Percentiles rank a stretch among this genome's conserved stretches.
phyloP scores from a whole-genome alignment of 306 rosid species.

The Ammopiptanthus mongolicus region DNA sequence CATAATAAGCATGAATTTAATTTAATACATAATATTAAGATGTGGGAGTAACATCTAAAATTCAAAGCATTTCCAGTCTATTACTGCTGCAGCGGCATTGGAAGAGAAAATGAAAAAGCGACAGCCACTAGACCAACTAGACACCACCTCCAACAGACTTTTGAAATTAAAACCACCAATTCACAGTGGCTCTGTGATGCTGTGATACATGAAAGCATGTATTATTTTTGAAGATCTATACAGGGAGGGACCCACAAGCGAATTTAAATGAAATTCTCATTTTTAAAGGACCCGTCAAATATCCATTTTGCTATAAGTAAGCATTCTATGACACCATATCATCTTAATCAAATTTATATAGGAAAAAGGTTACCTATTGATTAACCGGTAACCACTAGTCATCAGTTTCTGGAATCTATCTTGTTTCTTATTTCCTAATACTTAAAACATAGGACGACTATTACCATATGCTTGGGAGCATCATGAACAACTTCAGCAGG shows the following conservation, averaged over 20 bases:
- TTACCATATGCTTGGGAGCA: slow-evolving; percentile 88
- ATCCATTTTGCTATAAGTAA: neutral
- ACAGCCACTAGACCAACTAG: slow-evolving; percentile 9
- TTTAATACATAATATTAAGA: neutral
- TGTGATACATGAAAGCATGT: neutral
- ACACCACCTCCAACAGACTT: neutral
- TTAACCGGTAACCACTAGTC: neutral
- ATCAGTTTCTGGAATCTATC: slow-evolving; percentile 21
- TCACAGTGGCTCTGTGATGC: neutral
- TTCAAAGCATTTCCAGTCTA: slow-evolving; percentile 1
- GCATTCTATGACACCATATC: neutral
- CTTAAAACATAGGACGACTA: slow-evolving; percentile 8
- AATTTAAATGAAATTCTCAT: neutral
- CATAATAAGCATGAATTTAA: neutral
- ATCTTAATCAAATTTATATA: slow-evolving; percentile 5
- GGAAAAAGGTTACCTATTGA: neutral
- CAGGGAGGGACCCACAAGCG: neutral
- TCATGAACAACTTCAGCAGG: slow-evolving; percentile 91
- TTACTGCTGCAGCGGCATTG: neutral
- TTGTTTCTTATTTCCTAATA: neutral
- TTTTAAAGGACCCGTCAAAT: neutral
- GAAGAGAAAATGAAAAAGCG: neutral
- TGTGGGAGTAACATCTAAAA: neutral
- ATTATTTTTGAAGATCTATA: neutral
- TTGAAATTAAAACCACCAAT: slow-evolving; percentile 5